Base-by-base conservation (phyloP, 148 eudicot species). In the Camellia lanceoleosa region DNA sequence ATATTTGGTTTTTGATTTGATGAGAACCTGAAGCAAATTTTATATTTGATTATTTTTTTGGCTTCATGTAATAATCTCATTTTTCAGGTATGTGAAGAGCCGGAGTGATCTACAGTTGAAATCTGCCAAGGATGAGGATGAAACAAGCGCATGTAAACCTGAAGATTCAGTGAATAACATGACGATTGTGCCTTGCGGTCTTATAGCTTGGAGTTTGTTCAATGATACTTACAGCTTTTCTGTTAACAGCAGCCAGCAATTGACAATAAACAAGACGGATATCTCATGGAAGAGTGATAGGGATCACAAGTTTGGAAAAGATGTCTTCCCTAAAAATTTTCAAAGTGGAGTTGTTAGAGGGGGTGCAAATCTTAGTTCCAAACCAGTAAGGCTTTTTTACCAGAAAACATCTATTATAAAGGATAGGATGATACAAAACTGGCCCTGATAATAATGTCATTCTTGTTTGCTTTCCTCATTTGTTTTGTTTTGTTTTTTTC, bases 251-350 rank as follows among this genome's bases (percentile, higher is more conserved):
- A 89, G 77, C 86, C 73, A 79, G 84, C 84, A 77, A 38, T 82
- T 96, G 73, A 49, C 67, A 2, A 70, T 96, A 82, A 90, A 90
- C 88, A 94, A 92, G 87, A 92, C 78, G 82, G 91, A 70, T 42
- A 96, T 96, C 63, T 88, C 99, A 49, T 96, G 99, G 99, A 92
- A 91, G 92, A 96, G 99, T 86, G 99, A 96, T 78, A 91, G 97
- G 77, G 93, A 92, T 47, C 92, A 87, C 86, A 96, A 96, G 85
- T 96, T 96, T 65, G 99, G 99, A 54, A 89, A 87, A 61, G 81
- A 94, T 75, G 99, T 96, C 23, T 90, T 79, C 80, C 99, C 99
- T 0, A 87, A 69, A 19, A 96, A 96, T 82, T 96, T 96, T 43
- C 98, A 96, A 83, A 94, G 82, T 60, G 91, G 97, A 51, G 73